Evolutionary conservation across 495 filamentous ascomycete species (phyloP).

Genomic region (Penicillium verhagenii): DNA sequence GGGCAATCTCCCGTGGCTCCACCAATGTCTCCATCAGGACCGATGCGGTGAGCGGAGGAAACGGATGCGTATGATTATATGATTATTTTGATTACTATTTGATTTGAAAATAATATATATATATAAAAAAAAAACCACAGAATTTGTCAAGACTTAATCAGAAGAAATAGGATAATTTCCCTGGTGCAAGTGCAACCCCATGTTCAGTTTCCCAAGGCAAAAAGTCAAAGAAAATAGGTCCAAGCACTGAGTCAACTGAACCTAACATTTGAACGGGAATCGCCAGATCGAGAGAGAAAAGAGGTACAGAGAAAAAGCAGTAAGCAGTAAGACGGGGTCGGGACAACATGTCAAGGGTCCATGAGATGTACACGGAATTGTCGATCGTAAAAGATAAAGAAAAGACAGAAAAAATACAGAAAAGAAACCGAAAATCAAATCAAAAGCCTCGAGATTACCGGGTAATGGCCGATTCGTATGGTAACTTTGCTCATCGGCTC

Average conservation of each 20-base stretch:
- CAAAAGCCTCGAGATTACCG: neutral
- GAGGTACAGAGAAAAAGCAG: neutral
- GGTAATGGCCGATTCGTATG: slow-evolving; percentile 17
- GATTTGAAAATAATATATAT: neutral
- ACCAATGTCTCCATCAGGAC: slow-evolving; percentile 26
- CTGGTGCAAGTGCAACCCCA: neutral
- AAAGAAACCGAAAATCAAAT: slow-evolving; percentile 2
- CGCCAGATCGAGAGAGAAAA: neutral
- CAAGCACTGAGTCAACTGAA: neutral
- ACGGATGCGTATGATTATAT: neutral
- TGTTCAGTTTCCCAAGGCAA: neutral
- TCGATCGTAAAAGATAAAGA: slow-evolving; percentile 27
- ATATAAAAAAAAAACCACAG: no score
- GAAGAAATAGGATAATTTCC: no score
- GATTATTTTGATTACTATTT: slow-evolving; percentile 4
- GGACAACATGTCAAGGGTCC: neutral
- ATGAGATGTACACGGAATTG: slow-evolving; percentile 22
- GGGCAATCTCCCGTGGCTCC: slow-evolving; percentile 34
- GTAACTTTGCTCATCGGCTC: neutral
- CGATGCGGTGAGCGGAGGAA: slow-evolving; percentile 23
- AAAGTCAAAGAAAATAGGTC: neutral
- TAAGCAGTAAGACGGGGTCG: neutral
- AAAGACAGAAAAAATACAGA: slow-evolving; percentile 9
- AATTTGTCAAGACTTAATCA: no score
- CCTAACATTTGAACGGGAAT: neutral